Evolutionary conservation across 768 basidiomycete species (phyloP).

Genomic region (Amylocystis lapponica): DNA sequence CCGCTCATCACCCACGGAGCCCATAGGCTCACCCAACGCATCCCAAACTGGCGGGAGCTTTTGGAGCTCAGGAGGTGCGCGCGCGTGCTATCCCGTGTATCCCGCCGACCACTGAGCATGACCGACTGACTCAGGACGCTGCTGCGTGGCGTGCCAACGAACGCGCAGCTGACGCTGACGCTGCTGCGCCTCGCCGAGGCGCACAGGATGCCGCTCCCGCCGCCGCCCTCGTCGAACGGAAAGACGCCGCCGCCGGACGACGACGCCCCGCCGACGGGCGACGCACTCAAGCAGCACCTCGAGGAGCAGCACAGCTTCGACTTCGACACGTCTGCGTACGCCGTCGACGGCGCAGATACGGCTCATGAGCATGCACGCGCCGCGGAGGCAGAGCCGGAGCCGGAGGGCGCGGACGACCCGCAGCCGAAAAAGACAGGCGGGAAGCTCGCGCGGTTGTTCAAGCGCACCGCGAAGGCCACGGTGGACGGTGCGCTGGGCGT

Average conservation of each 20-base stretch:
- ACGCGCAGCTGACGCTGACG: conserved; percentile 38
- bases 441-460: conserved; percentile 19
- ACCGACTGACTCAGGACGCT: conserved; percentile 22
- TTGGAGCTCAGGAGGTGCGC: conserved; percentile 33
- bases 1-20: conserved; percentile 28
- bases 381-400: conserved; percentile 40
- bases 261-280: conserved; percentile 11
- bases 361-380: conserved; percentile 39
- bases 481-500: conserved; percentile 24
- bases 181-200: conserved; percentile 36
- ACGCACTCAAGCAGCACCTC: conserved; percentile 5
- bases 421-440: conserved; percentile 11
- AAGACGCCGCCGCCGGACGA: conserved; percentile 4
- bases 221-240: conserved; percentile 21
- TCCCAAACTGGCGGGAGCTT: conserved; percentile 33
- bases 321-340: conserved; percentile 29
- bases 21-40: conserved; percentile 24
- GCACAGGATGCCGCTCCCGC: conserved; percentile 33
- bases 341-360: conserved; percentile 31
- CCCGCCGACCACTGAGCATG: background rate
- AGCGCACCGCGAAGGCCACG: conserved; percentile 23
- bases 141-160: conserved; percentile 36
- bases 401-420: conserved; percentile 27
- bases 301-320: conserved; percentile 10
- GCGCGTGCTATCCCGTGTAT: background rate